These are phyloP conservation scores for Hsuehochloa calcarea DNA, from an alignment of 176 grass and related monocot genomes.

Conservation along the genomic window DNA sequence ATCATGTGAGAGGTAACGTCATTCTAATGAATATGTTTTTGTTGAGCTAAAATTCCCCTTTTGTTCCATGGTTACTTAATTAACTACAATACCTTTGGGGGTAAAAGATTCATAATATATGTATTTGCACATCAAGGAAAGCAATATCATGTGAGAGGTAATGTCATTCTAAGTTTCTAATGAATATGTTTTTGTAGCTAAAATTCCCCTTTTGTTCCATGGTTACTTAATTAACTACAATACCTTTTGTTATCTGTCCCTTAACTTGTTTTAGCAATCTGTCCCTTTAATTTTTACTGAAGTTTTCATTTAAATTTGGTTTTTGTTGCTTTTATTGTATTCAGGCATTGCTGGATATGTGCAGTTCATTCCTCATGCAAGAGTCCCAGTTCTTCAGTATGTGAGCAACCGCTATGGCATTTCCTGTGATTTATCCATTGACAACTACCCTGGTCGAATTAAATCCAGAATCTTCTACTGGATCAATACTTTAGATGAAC, in stretches of 20 bases:
- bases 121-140: not conserved
- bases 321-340: constrained; percentile 35
- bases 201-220: not conserved
- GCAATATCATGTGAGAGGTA: constrained; percentile 8
- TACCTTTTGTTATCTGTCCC: not conserved
- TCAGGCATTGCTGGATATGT: constrained; percentile 55
- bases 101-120: constrained; percentile 5
- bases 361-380: constrained; percentile 78
- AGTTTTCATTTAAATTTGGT: constrained; percentile 11
- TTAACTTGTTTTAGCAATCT: not conserved
- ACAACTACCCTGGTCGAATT: constrained; percentile 69
- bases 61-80: constrained; percentile 24
- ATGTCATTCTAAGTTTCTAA: not conserved
- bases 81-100: not conserved
- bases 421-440: constrained; percentile 82
- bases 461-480: constrained; percentile 86
- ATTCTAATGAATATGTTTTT: not conserved
- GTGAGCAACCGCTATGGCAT: constrained; percentile 58
- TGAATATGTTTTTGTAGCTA: not conserved
- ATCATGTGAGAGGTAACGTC: constrained; percentile 1
- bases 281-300: not conserved
- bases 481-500: constrained; percentile 72
- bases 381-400: constrained; percentile 86
- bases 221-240: constrained; percentile 7
- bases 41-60: not conserved